Conservation (phyloP, 2,329 filamentous ascomycete genomes). For the Pseudogymnoascus sp. region DNA sequence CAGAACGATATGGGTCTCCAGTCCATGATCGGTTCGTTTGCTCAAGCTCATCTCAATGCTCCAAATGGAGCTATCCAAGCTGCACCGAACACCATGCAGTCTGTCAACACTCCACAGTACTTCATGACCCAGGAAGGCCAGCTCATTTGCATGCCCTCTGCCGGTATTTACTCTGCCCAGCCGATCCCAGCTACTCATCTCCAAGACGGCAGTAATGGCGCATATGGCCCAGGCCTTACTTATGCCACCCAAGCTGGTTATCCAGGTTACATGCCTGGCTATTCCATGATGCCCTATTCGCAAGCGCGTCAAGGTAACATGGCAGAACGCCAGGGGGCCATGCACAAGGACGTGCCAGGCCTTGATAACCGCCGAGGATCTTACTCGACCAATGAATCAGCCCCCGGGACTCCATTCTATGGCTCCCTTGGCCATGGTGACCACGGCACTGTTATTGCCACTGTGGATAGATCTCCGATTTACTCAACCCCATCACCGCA, state of each 20-base stretch:
- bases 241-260: conserved; percentile 27
- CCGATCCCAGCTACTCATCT: conserved; percentile 21
- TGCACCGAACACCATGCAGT: conserved; percentile 20
- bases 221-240: conserved; percentile 22
- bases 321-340: conserved; percentile 23
- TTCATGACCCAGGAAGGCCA: conserved; percentile 29
- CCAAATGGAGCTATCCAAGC: conserved; percentile 30
- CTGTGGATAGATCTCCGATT: conserved; percentile 50
- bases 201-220: conserved; percentile 24
- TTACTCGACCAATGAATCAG: conserved; percentile 60
- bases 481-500: conserved; percentile 62
- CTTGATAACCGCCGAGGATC: conserved; percentile 59
- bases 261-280: conserved; percentile 26
- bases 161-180: conserved; percentile 25
- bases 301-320: conserved; percentile 24
- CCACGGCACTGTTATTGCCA: conserved; percentile 49
- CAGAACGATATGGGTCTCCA: conserved; percentile 18
- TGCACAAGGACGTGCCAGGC: conserved; percentile 43
- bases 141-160: conserved; percentile 23
- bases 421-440: conserved; percentile 50
- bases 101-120: conserved; percentile 23
- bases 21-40: conserved; percentile 24
- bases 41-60: conserved; percentile 25
- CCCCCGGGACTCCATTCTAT: conserved; percentile 58
- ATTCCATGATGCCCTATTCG: conserved; percentile 26